Evolutionary conservation across 1,284 basidiomycete genomes (phyloP).

Genomic region (Trichosporon sp.): DNA sequence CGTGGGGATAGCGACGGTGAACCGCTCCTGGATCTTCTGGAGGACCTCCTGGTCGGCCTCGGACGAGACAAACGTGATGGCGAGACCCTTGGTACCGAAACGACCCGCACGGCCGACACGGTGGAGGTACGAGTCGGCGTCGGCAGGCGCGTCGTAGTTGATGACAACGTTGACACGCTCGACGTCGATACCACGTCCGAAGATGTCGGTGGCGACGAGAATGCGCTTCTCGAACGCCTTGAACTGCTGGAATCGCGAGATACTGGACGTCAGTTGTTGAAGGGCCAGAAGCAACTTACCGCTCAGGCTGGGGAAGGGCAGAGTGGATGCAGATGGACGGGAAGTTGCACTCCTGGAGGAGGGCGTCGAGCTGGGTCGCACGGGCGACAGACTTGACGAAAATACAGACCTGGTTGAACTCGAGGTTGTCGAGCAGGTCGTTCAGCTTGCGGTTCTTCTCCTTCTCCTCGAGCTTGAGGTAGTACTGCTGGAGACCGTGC

Average conservation of each 20-base stretch:
- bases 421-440: slow-evolving; percentile 88
- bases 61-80: slow-evolving; percentile 93
- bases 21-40: slow-evolving; percentile 49
- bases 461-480: slow-evolving; percentile 89
- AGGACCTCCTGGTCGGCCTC: slow-evolving; percentile 92
- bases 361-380: slow-evolving; percentile 92
- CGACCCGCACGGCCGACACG: slow-evolving; percentile 98
- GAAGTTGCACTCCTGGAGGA: slow-evolving; percentile 96
- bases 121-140: slow-evolving; percentile 97
- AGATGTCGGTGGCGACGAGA: slow-evolving; percentile 94
- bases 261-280: slow-evolving; percentile 52
- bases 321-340: slow-evolving; percentile 98
- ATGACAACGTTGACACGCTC: slow-evolving; percentile 96
- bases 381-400: slow-evolving; percentile 98
- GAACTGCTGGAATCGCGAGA: slow-evolving; percentile 96
- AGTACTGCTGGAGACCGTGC: slow-evolving; percentile 98
- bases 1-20: slow-evolving; percentile 49
- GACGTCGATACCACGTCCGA: slow-evolving; percentile 94
- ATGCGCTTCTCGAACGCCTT: slow-evolving; percentile 99
- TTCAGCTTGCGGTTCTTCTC: slow-evolving; percentile 98
- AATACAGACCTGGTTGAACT: slow-evolving; percentile 99
- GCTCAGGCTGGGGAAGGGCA: slow-evolving; percentile 87
- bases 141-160: slow-evolving; percentile 92
- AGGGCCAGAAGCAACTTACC: slow-evolving; percentile 55
- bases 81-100: slow-evolving; percentile 98